These are phyloP conservation scores for Rhododendron simsii DNA, from an alignment of 148 eudicot genomes.

Conservation along the genomic window DNA sequence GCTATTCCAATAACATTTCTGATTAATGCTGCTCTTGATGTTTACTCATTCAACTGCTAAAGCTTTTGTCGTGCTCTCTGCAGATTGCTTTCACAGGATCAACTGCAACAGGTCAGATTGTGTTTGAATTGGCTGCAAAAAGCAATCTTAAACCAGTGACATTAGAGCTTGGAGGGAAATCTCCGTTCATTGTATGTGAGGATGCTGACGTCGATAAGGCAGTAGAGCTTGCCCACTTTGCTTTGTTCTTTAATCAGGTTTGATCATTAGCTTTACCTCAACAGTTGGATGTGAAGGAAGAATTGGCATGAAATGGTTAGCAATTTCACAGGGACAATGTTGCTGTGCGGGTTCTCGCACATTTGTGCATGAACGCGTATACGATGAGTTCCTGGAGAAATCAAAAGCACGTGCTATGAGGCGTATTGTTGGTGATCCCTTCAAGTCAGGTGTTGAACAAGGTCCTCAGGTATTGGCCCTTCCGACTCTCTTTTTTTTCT, in stretches of 20 bases:
- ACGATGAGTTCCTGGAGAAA: constrained; percentile 91
- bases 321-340: constrained; percentile 77
- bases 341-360: constrained; percentile 97
- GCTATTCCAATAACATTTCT: neutral
- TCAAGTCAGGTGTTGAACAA: constrained; percentile 80
- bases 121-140: constrained; percentile 49
- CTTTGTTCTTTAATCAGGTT: constrained; percentile 33
- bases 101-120: constrained; percentile 48
- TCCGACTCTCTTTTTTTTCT: neutral
- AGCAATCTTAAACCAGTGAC: constrained; percentile 66
- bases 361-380: constrained; percentile 71
- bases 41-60: neutral
- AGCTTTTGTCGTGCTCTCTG: neutral
- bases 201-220: constrained; percentile 62
- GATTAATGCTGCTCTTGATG: neutral
- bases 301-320: neutral
- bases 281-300: neutral
- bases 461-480: constrained; percentile 75
- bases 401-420: constrained; percentile 72
- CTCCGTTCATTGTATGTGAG: constrained; percentile 59
- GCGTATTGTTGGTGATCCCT: constrained; percentile 92
- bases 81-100: constrained; percentile 74
- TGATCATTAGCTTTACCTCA: neutral
- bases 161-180: constrained; percentile 73
- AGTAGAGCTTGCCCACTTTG: constrained; percentile 66